Evolutionary conservation across 352 stramenopile genomes (phyloP), one percentile per base, ranked within the genome.

Genomic region (Phytophthora lateralis): DNA sequence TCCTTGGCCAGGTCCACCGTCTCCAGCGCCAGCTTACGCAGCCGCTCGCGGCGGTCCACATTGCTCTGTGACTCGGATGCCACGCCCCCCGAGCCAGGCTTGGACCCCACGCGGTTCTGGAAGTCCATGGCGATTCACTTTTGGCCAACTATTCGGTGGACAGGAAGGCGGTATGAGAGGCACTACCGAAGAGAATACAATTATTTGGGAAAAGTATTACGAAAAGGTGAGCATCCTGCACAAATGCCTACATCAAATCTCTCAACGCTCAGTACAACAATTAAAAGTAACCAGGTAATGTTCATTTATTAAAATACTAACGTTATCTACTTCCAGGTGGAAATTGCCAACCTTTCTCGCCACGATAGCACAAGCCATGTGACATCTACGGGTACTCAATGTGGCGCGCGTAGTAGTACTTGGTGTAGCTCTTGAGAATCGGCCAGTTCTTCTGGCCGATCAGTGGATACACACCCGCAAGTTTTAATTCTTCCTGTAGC

Each of bases 1-100:
- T 99, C 97, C 66, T 99, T 99, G 26, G 95, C 97, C 30, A 99
- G 79, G 76, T 99, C 97, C 55, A 99, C 93, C 5, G 95, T 98
- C 87, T 99, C 98, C 52, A 99, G 85, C n/a, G 97, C 98, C 34
- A 99, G 78, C 76, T 98, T 97, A 20, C 95, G 84, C 50, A 99
- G 79, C 0, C 98, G 88, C 74, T 99, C 97, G 68, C 98, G 96
- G 15, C 96, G 89, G 78, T 99, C 96, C 6, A 98, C 84, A 73
- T 93, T 93, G 41, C 69, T 73, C 69, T 93, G 81, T 41, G 81
- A 88, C 34, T 88, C 83, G 24, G 85, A 93, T 41, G 80, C 77
- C 18, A 95, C 85, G 54, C 86, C 86, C 18, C 86, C 86, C 0
- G 82, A 70, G 10, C 86, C 86, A 9, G 85, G 85, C 78, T 95